Conservation (phyloP, 805 yeast species). For the Lachancea thermotolerans region DNA sequence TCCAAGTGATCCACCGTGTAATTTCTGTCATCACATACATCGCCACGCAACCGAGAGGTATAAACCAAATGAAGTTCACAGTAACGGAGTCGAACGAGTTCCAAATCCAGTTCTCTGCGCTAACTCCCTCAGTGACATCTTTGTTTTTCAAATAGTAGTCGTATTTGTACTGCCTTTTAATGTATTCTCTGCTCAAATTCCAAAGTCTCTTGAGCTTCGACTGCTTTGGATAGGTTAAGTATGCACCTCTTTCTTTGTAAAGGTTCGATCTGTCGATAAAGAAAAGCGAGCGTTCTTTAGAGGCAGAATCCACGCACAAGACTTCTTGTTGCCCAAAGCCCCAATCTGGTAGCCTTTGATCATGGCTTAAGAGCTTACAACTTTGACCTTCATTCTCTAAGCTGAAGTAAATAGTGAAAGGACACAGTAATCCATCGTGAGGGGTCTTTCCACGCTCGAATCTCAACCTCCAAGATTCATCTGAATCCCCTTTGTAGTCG, state of each 20-base stretch:
- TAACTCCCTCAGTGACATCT: constrained; percentile 4
- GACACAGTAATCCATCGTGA: constrained; percentile 19
- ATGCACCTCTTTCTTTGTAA: constrained; percentile 14
- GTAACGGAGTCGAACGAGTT: constrained; percentile 2
- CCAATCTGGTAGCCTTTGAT: constrained; percentile 72
- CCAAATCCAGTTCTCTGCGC: constrained; percentile 19
- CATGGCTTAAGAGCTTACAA: constrained; percentile 73
- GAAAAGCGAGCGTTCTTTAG: constrained; percentile 63
- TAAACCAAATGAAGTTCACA: constrained; percentile 15
- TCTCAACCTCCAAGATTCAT: constrained; percentile 63
- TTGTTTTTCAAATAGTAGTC: constrained; percentile 15
- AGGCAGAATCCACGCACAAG: constrained; percentile 72
- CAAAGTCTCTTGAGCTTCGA: constrained; percentile 13
- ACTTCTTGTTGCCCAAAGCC: constrained; percentile 84
- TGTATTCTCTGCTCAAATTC: constrained; percentile 13
- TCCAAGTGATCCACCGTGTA: constrained; percentile 11
- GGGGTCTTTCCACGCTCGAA: constrained; percentile 36
- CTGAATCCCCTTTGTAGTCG: constrained; percentile 56
- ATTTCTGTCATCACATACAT: constrained; percentile 5
- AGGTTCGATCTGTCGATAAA: constrained; percentile 45
- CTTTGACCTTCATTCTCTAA: constrained; percentile 58
- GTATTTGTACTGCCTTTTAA: constrained; percentile 15
- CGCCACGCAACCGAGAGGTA: constrained; percentile 11
- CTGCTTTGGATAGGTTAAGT: constrained; percentile 15
- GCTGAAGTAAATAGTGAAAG: constrained; percentile 45